Conservation (phyloP, 208 protist genomes). For the Leishmania lainsoni region DNA sequence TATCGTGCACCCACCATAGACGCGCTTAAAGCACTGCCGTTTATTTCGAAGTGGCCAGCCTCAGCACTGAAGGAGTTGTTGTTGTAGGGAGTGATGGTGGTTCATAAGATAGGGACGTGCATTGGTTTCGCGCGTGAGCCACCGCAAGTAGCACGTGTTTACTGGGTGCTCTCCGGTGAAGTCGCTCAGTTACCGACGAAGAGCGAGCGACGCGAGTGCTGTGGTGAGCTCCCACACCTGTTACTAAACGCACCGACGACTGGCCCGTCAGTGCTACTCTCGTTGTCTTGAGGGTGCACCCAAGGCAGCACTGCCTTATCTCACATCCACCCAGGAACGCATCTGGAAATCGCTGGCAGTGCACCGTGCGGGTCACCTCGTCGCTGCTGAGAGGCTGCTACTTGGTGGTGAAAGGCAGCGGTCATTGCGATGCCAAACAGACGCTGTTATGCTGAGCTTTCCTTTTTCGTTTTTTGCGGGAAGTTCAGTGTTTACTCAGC, state of each 20-base stretch:
- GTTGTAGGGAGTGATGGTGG: conserved; percentile 28
- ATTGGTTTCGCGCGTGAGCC: conserved; percentile 59
- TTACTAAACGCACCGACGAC: conserved; percentile 27
- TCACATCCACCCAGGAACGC: conserved; percentile 33
- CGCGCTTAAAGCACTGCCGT: conserved; percentile 18
- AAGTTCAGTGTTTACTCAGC: conserved; percentile 31
- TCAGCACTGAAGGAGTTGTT: conserved; percentile 37
- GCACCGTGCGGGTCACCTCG: conserved; percentile 56
- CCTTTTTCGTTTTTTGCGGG: conserved; percentile 29
- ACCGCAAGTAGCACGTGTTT: conserved; percentile 32
- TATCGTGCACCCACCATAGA: conserved; percentile 21
- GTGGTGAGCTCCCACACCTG: conserved; percentile 30
- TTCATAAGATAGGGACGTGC: conserved; percentile 33
- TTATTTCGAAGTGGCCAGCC: conserved; percentile 55
- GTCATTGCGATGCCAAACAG: conserved; percentile 55
- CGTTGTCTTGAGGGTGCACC: conserved; percentile 27
- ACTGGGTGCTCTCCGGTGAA: conserved; percentile 66
- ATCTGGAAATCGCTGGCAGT: conserved; percentile 38
- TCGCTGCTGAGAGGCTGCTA: conserved; percentile 59
- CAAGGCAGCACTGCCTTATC: conserved; percentile 10
- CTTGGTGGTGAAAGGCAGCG: conserved; percentile 46
- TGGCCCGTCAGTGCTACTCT: conserved; percentile 36
- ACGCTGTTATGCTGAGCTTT: conserved; percentile 49
- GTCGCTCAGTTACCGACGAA: conserved; percentile 66
- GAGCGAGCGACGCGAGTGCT: conserved; percentile 33